These are phyloP conservation scores for Coleophoma cylindrospora DNA, from an alignment of 2,329 filamentous ascomycete genomes.

Conservation along the genomic window DNA sequence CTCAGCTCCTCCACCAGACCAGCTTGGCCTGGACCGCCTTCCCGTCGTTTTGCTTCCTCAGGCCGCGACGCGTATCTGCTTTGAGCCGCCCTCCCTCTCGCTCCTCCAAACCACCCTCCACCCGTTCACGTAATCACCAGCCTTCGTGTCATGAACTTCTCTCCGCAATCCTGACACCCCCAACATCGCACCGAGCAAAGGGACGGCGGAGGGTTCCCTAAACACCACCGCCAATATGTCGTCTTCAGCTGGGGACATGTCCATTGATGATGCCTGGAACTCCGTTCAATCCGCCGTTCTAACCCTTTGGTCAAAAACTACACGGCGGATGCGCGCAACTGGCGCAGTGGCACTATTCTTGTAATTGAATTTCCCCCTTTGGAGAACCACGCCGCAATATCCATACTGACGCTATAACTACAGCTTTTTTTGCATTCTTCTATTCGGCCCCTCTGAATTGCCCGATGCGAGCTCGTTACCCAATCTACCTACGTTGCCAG, in stretches of 20 bases:
- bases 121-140: too few species aligned
- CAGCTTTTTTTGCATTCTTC: slow-evolving; percentile 16
- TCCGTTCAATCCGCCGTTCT: slow-evolving; percentile 12
- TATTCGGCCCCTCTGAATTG: slow-evolving; percentile 16
- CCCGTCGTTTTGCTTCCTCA: too few species aligned
- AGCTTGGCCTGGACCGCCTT: too few species aligned
- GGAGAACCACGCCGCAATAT: not conserved
- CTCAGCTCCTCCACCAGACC: too few species aligned
- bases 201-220: too few species aligned
- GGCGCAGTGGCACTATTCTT: slow-evolving; percentile 18
- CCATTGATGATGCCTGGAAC: slow-evolving; percentile 24
- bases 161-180: too few species aligned
- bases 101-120: too few species aligned
- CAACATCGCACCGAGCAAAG: too few species aligned
- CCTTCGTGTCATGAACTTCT: too few species aligned
- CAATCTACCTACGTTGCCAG: slow-evolving; percentile 8
- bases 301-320: slow-evolving; percentile 22
- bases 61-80: too few species aligned
- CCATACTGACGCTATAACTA: not conserved
- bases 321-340: slow-evolving; percentile 20
- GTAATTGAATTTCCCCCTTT: slow-evolving; percentile 9
- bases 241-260: slow-evolving; percentile 17
- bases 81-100: too few species aligned
- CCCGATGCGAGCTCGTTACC: slow-evolving; percentile 6
- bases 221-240: slow-evolving; percentile 8